Conservation (phyloP, 345 rosid species). For the Anacardium occidentale region DNA sequence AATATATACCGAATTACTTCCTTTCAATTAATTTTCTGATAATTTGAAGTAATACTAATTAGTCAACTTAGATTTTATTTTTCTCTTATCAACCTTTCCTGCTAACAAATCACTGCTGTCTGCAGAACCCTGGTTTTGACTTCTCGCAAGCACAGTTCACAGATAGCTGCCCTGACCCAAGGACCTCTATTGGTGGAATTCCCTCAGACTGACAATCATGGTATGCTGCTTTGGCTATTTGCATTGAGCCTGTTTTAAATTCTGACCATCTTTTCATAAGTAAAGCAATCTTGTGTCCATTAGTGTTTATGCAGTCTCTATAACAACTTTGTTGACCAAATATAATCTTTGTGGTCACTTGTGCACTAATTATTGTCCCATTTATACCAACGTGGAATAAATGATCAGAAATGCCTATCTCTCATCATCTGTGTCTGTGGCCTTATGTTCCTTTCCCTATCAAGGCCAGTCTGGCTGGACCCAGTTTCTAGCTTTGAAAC, state of each 20-base stretch:
- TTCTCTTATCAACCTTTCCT: not conserved
- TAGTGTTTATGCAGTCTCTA: not conserved
- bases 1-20: not conserved
- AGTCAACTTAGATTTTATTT: not conserved
- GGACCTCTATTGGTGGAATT: constrained; percentile 90
- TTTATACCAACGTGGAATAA: not conserved
- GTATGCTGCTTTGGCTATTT: constrained; percentile 14
- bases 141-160: constrained; percentile 93
- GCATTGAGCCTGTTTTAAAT: constrained; percentile 2
- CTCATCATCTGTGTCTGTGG: not conserved
- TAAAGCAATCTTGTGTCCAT: not conserved
- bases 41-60: not conserved
- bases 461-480: no score
- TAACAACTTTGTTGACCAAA: not conserved
- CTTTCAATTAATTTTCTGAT: not conserved
- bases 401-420: not conserved
- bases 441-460: not conserved
- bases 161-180: constrained; percentile 87
- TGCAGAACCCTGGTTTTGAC: constrained; percentile 96
- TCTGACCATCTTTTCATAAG: constrained; percentile 11
- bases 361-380: not conserved
- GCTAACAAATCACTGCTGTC: constrained; percentile 5
- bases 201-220: constrained; percentile 46
- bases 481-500: no score
- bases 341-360: constrained; percentile 4